A percentile compares a stretch with the other conserved stretches of the same genome.
phyloP scores from a whole-genome alignment of 225 moss, liverwort and hornwort species.

The Straminergon stramineum region DNA sequence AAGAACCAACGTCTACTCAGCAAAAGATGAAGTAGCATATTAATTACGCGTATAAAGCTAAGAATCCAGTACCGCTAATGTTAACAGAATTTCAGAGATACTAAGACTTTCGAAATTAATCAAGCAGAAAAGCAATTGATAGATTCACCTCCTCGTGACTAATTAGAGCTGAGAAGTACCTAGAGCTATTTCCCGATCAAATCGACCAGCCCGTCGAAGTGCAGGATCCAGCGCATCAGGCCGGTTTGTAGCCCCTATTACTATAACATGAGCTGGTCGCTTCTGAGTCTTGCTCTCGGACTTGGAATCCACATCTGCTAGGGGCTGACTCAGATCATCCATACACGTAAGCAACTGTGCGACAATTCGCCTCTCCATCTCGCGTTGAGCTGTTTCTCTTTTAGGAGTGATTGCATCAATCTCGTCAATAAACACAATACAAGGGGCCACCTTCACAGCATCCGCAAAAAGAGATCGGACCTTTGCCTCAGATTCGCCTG shows the following conservation, averaged over 20 bases:
- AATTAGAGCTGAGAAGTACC: slow-evolving; percentile 20
- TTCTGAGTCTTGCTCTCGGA: slow-evolving; percentile 21
- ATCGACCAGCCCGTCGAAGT: slow-evolving; percentile 86
- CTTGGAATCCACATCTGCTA: slow-evolving; percentile 33
- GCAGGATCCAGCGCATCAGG: slow-evolving; percentile 95
- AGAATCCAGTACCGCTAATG: not conserved
- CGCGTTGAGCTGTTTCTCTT: slow-evolving; percentile 95
- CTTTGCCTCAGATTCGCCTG: slow-evolving; percentile 98
- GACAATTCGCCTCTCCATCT: slow-evolving; percentile 97
- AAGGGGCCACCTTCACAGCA: slow-evolving; percentile 82
- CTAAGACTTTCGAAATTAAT: not conserved
- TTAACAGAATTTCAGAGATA: not conserved
- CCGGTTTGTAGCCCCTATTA: slow-evolving; percentile 96
- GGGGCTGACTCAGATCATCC: slow-evolving; percentile 87
- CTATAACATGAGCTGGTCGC: slow-evolving; percentile 79
- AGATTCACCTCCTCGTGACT: not conserved
- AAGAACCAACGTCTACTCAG: not conserved
- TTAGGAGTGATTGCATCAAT: slow-evolving; percentile 98
- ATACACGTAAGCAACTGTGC: slow-evolving; percentile 95
- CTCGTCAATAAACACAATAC: slow-evolving; percentile 93
- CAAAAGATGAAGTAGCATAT: not conserved
- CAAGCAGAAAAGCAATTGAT: not conserved
- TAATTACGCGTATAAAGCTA: no score
- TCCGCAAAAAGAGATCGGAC: slow-evolving; percentile 90
- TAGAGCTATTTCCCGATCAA: slow-evolving; percentile 87